phyloP scores from a whole-genome alignment of 108 stramenopile genomes.

The Nitzschia palea region DNA sequence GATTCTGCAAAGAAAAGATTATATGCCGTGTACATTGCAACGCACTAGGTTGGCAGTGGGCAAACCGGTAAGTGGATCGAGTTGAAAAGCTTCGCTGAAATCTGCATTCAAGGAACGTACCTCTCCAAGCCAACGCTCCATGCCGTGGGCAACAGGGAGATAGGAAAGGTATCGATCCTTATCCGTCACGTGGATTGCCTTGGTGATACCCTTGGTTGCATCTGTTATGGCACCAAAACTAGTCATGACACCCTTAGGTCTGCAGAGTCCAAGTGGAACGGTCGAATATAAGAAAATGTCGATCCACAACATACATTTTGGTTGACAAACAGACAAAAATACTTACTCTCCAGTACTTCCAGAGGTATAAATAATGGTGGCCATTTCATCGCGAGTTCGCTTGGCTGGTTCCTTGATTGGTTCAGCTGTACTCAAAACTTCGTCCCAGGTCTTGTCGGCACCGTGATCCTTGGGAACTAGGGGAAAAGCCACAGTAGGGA shows the following conservation, averaged over 20 bases:
- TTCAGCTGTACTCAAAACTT: conserved; percentile 35
- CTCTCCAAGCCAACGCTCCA: conserved; percentile 83
- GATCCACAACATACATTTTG: not conserved
- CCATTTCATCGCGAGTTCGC: conserved; percentile 70
- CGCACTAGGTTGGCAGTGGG: conserved; percentile 20
- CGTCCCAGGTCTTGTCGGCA: conserved; percentile 55
- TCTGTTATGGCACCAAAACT: conserved; percentile 60
- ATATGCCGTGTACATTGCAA: conserved; percentile 52
- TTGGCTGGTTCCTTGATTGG: conserved; percentile 42
- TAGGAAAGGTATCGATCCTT: conserved; percentile 80
- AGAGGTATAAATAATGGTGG: conserved; percentile 81
- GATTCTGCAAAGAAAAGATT: conserved; percentile 71
- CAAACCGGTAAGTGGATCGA: not conserved
- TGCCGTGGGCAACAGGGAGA: conserved; percentile 75
- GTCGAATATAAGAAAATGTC: not conserved
- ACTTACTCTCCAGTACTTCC: conserved; percentile 76
- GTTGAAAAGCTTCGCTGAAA: not conserved
- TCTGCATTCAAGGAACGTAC: not conserved
- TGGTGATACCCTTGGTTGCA: conserved; percentile 51
- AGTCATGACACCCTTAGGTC: conserved; percentile 84
- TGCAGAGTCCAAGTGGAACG: conserved; percentile 7
- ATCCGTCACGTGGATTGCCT: conserved; percentile 40
- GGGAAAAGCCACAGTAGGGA: conserved; percentile 64
- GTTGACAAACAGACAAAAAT: not conserved
- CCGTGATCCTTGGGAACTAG: conserved; percentile 53